Evolutionary conservation across 164 flowering plant species (phyloP).

Genomic region (Umbellularia californica): DNA sequence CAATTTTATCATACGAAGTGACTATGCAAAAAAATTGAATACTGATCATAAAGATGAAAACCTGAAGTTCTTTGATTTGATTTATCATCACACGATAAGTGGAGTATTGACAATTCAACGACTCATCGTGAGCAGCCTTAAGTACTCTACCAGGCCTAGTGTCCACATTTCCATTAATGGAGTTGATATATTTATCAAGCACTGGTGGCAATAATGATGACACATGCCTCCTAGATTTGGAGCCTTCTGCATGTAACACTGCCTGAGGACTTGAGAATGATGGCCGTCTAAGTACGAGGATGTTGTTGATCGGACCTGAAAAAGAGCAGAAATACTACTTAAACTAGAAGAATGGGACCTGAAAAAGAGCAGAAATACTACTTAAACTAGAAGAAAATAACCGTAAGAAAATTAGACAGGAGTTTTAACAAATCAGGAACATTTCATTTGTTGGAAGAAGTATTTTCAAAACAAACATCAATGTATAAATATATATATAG

Average conservation of each 20-base stretch:
- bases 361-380: conserved; percentile 8
- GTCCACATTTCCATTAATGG: conserved; percentile 33
- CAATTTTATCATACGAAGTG: neutral
- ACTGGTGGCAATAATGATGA: conserved; percentile 50
- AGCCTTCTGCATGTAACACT: conserved; percentile 20
- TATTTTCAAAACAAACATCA: too few species aligned
- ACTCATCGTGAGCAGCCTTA: conserved; percentile 13
- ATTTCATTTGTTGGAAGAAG: too few species aligned
- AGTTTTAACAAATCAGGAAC: neutral
- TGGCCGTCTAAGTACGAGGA: conserved; percentile 41
- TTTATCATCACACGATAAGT: conserved; percentile 39
- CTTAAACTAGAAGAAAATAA: neutral
- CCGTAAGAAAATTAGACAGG: neutral
- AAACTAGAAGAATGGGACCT: conserved; percentile 41
- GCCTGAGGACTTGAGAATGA: conserved; percentile 12
- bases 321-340: neutral
- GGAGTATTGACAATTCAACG: conserved; percentile 27
- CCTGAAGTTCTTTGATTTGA: conserved; percentile 73
- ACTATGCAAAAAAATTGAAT: neutral
- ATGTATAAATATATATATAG: too few species aligned
- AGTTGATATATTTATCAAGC: conserved; percentile 48
- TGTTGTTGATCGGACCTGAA: conserved; percentile 72
- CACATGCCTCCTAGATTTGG: conserved; percentile 35
- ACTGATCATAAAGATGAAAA: conserved; percentile 10
- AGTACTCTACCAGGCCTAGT: conserved; percentile 24